Evolutionary conservation across 139 green algal species (phyloP).

Genomic region (Ettlia oleoabundans): DNA sequence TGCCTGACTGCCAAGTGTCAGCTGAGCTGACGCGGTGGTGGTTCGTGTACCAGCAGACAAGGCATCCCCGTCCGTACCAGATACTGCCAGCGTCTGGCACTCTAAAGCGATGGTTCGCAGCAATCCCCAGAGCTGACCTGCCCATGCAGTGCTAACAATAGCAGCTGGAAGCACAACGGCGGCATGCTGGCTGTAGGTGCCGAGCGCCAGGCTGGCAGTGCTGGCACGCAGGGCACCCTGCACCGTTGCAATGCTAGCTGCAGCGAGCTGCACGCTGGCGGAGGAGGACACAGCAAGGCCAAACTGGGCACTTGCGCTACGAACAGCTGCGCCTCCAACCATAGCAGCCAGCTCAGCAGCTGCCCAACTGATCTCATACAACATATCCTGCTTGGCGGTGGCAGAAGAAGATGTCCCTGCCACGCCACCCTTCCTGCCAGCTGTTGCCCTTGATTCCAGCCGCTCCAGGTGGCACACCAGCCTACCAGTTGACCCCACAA

Average conservation of each 20-base stretch:
- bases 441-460: conserved; percentile 3
- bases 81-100: neutral
- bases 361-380: conserved; percentile 39
- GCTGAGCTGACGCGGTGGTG: neutral
- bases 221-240: neutral
- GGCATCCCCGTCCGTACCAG: neutral
- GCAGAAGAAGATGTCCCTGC: neutral
- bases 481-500: neutral
- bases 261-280: conserved; percentile 66
- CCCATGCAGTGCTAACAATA: no score
- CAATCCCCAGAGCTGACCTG: conserved; percentile 11
- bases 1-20: neutral
- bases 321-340: no score
- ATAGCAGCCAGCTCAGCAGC: neutral
- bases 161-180: neutral
- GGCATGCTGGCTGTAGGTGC: neutral
- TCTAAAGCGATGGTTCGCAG: conserved; percentile 22
- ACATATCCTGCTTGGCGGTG: conserved; percentile 3
- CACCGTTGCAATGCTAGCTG: conserved; percentile 21
- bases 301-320: no score
- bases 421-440: neutral
- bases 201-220: conserved; percentile 22
- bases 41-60: neutral
- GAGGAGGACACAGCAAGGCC: conserved; percentile 14
- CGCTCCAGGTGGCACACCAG: conserved; percentile 32